Percentiles rank a stretch among this genome's conserved stretches.
These are phyloP conservation scores for Warburgia ugandensis DNA, from an alignment of 164 flowering plant genomes.

Conservation along the genomic window DNA sequence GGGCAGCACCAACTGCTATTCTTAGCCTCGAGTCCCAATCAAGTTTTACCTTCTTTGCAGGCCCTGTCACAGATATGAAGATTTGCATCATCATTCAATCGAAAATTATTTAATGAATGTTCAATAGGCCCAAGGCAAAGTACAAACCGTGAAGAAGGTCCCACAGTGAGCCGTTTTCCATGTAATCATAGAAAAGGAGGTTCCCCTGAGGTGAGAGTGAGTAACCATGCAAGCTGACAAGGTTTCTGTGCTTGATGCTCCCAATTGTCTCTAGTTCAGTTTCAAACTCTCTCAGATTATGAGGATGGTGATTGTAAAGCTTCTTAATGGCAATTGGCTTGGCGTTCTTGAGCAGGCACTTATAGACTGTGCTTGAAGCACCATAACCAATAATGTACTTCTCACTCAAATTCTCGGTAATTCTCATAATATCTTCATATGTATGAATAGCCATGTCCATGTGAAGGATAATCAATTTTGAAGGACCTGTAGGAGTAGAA, in stretches of 20 bases:
- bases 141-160: slow-evolving; percentile 86
- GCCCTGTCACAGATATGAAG: slow-evolving; percentile 29
- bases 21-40: slow-evolving; percentile 85
- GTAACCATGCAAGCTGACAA: slow-evolving; percentile 87
- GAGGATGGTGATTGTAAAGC: slow-evolving; percentile 51
- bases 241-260: slow-evolving; percentile 80
- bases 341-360: slow-evolving; percentile 74
- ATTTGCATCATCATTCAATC: background rate
- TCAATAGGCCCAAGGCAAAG: background rate
- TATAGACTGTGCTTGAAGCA: slow-evolving; percentile 92
- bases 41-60: slow-evolving; percentile 71
- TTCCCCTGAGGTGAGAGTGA: slow-evolving; percentile 67
- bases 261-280: slow-evolving; percentile 87
- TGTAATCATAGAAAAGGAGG: slow-evolving; percentile 89
- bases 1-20: slow-evolving; percentile 90
- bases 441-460: slow-evolving; percentile 90
- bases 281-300: slow-evolving; percentile 68
- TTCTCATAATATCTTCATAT: slow-evolving; percentile 83
- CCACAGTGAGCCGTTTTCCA: slow-evolving; percentile 96
- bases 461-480: slow-evolving; percentile 78
- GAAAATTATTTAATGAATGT: background rate
- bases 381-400: slow-evolving; percentile 88
- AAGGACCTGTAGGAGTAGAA: slow-evolving; percentile 38
- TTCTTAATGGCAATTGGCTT: slow-evolving; percentile 86
- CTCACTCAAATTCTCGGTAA: slow-evolving; percentile 80